A percentile compares a stretch with the other conserved stretches of the same genome.
phyloP scores from a whole-genome alignment of 2,329 filamentous ascomycete species.

The Gnomoniopsis smithogilvyi region DNA sequence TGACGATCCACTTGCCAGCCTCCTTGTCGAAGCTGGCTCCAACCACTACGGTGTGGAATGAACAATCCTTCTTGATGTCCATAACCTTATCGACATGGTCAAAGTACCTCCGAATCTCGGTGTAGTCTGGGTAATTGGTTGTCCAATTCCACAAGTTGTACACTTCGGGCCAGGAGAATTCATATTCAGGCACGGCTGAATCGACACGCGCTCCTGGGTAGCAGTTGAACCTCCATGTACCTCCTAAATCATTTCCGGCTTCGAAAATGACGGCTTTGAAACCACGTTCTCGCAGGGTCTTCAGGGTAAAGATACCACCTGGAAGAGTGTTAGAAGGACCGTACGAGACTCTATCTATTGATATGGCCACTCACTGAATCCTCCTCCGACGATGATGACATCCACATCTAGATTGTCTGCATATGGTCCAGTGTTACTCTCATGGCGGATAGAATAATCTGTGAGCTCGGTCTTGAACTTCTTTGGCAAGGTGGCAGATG shows the following conservation, averaged over 20 bases:
- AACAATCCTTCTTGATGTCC: constrained; percentile 52
- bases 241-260: constrained; percentile 47
- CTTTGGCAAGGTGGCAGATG: constrained; percentile 21
- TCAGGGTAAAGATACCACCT: constrained; percentile 48
- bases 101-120: constrained; percentile 56
- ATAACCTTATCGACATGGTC: constrained; percentile 55
- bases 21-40: constrained; percentile 48
- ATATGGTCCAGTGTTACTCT: constrained; percentile 35
- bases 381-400: constrained; percentile 42
- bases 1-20: constrained; percentile 37
- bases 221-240: constrained; percentile 55
- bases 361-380: constrained; percentile 32
- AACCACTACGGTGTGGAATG: constrained; percentile 54
- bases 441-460: constrained; percentile 32
- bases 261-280: constrained; percentile 48
- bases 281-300: constrained; percentile 48
- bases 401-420: constrained; percentile 41
- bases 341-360: too few relatives aligned
- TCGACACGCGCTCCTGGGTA: constrained; percentile 55
- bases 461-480: constrained; percentile 40
- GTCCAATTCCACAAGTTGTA: constrained; percentile 57
- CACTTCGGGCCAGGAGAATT: constrained; percentile 49
- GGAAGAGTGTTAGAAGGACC: not conserved
- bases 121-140: constrained; percentile 46
- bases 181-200: constrained; percentile 50